Evolutionary conservation across 345 rosid species (phyloP).

Genomic region (Eucalyptus polyanthemos): DNA sequence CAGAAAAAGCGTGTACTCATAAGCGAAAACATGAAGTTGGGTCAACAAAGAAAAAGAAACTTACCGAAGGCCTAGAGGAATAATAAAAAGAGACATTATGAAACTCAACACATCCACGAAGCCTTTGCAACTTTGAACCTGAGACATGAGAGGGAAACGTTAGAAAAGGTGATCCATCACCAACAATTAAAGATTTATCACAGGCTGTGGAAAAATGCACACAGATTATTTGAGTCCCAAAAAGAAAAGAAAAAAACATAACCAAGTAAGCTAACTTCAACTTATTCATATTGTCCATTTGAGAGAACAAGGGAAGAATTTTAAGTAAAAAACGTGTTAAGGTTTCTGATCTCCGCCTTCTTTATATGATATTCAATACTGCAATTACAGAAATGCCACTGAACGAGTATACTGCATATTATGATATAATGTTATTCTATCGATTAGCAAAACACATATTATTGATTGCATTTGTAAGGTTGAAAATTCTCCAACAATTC

Average conservation of each 20-base stretch:
- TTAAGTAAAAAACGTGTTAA: background rate
- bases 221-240: background rate
- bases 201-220: background rate
- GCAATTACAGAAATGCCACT: background rate
- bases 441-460: background rate
- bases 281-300: background rate
- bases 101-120: constrained; percentile 53
- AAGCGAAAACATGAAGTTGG: background rate
- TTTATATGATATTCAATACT: background rate
- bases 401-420: background rate
- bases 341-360: background rate
- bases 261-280: background rate
- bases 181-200: background rate
- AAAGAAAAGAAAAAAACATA: background rate
- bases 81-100: constrained; percentile 54
- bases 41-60: background rate
- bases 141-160: background rate
- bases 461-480: background rate
- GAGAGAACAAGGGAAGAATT: background rate
- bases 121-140: constrained; percentile 10
- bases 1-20: background rate
- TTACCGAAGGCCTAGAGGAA: constrained; percentile 55
- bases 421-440: background rate
- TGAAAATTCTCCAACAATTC: background rate
- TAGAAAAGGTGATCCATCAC: background rate